Conservation (phyloP, 352 stramenopile genomes). For the Plasmopara halstedii region DNA sequence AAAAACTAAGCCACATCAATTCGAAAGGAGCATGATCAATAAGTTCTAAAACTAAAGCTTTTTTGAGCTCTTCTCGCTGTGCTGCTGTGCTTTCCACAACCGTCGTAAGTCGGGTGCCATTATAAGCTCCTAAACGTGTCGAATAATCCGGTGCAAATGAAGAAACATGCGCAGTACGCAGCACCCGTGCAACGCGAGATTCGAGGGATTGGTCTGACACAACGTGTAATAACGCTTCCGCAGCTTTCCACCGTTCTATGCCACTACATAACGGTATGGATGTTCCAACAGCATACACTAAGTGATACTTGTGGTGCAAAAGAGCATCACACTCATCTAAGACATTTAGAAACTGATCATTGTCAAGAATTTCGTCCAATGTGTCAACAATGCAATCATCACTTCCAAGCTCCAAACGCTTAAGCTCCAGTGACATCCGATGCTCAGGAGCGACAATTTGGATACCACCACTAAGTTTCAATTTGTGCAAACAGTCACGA, state of each 20-base stretch:
- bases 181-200: conserved; percentile 21
- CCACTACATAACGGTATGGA: conserved; percentile 38
- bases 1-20: conserved; percentile 47
- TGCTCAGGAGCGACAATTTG: conserved; percentile 82
- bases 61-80: conserved; percentile 19
- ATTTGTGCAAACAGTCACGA: conserved; percentile 25
- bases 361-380: conserved; percentile 34
- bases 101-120: conserved; percentile 37
- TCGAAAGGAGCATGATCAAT: conserved; percentile 53
- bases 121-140: conserved; percentile 27
- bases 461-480: conserved; percentile 32
- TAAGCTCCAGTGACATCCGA: conserved; percentile 83
- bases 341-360: conserved; percentile 62
- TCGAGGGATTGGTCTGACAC: conserved; percentile 7
- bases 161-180: conserved; percentile 35
- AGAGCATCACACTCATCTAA: conserved; percentile 87
- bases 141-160: conserved; percentile 30
- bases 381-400: not conserved
- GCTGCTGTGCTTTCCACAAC: conserved; percentile 9
- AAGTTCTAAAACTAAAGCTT: conserved; percentile 47
- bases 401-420: conserved; percentile 28
- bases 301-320: conserved; percentile 81
- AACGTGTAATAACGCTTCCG: conserved; percentile 36
- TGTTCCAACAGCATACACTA: conserved; percentile 77
- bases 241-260: conserved; percentile 38